Evolutionary conservation across 768 basidiomycete genomes (phyloP), one percentile per base, ranked within the genome.

Genomic region (Termitomyces heimii): DNA sequence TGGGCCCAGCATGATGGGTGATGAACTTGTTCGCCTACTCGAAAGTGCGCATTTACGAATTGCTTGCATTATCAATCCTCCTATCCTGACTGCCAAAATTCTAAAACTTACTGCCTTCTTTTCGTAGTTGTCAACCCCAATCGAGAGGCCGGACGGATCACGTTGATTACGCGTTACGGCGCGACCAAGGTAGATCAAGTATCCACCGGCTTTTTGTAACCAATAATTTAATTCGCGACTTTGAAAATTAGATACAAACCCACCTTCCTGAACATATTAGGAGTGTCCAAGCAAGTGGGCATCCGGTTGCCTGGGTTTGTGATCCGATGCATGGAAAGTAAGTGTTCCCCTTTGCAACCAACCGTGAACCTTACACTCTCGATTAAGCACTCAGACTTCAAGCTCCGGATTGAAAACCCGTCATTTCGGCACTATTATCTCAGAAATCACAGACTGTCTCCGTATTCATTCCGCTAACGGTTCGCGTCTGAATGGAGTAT

Each of bases 261-360:
- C 79, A 85, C 64, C 84, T 98, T 8, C 79, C 93, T 0, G 78
- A 71, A 0, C 96, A 98, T 68, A 95, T 99, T 68, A 68, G 70
- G 13, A 87, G 85, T 8, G 95, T 99, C 16, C 85, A 89, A 66
- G 60, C 72, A 50, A 87, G 92, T 2, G 83, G 82, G 0, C 94
- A 98, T 67, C 89, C 90, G 1, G 94, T 97, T 2, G 83, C 87
- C 9, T 98, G 95, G 94, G 82, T 95, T 50, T 95, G 92, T 66
- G 97, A 98, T 72, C 94, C 95, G 2, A 98, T 98, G 96, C 96
- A 98, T 64, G 96, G 95, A 75, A 97, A 98, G 93, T 94, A 66
- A 64, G 90, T n/a, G 6, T 16, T n/a, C 7, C 12, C 13, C 26
- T 10, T 7, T 52, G 9, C n/a, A 40, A 20, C n/a, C 9, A 40